Base-by-base conservation (phyloP, 371 early-diverging fungal genomes). In the Mucor indicus region DNA sequence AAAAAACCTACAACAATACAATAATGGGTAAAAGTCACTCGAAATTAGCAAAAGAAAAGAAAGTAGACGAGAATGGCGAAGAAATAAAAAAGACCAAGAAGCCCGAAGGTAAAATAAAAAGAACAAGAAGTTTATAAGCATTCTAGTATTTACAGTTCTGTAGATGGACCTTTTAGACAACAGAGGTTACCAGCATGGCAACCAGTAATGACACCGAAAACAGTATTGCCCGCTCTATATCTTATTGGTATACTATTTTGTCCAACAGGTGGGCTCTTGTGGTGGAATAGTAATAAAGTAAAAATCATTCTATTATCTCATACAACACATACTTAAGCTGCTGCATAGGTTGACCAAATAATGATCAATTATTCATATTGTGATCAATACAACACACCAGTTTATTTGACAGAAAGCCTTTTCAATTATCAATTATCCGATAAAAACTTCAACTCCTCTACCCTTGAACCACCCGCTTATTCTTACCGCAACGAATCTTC, bases 141-240 rank as follows among this genome's bases (percentile, higher is more conserved):
- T n/a, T n/a, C n/a, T n/a, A n/a, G n/a, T n/a, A n/a, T n/a, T n/a
- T n/a, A n/a, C n/a, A n/a, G n/a, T n/a, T n/a, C 6, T 12, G 22
- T 39, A 90, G 89, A 96, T 79, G 95, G 95, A 30, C 92, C 95
- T 16, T 96, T 96, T 72, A 89, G 92, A 68, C 98, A 98, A 75
- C 98, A 98, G 65, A 84, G 95, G 17, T 82, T 98, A 61, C 93
- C 92, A 64, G 93, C 96, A 8, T 98, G 96, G 96, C 97, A 97
- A 68, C 98, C 98, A 0, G 86, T 98, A 19, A 78, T 98, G 38
- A 98, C 96, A 6, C 98, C 98, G 24, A 88, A 89, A 55, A 87
- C 86, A 40, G 98, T 95, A 8, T 64, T 97, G 20, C 96, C 97
- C 8, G 86, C 92, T 19, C 84, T 97, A 53, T 90, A 96, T 60